Base-by-base conservation (phyloP, 1,284 basidiomycete genomes). In the Sparassis latifolia region DNA sequence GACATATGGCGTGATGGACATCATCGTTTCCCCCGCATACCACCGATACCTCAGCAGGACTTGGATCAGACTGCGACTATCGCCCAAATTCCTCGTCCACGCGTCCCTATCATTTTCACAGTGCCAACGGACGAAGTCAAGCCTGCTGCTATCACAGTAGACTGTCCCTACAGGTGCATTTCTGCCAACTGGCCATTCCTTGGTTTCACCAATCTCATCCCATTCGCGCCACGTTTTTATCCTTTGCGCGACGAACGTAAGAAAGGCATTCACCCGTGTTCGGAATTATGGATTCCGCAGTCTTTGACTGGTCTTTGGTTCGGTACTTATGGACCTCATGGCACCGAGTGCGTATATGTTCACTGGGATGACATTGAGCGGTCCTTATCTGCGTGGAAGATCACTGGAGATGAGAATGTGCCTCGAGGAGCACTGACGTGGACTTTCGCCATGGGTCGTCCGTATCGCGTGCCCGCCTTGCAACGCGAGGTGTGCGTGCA, bases 291-390 rank as follows among this genome's bases (percentile, higher is more conserved):
- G 61, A 33, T 30, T 3, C 56, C 62, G 2, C 32, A 32, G 27
- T 53, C 51, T 32, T 49, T 66, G 12, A 50, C 40, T n/a, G 64
- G 64, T 1, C 48, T 66, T 2, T 66, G 64, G 64, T 52, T 65
- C 29, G 64, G 62, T 2, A 52, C 57, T 6, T 61, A 64, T 45
- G 58, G 56, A 1, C 53, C 56, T 0, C 62, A 64, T 43, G 61
- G 62, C 10, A 64, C 61, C 3, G 59, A 66, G 48, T 42, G 40
- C 40, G 6, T 42, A 5, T 42, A 9, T 27, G 10, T 42, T 27
- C 10, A 42, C 10, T 27, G 28, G 6, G 40, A 42, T 27, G 40
- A 27, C 20, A 27, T 6, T 7, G 20, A 6, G 27, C 40, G 20
- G 5, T 5, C 5, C 6, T 9, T 42, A 6, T 6, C 6, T 27